Conservation (phyloP, 2,329 filamentous ascomycete species). For the Penicillium hesseltinei region DNA sequence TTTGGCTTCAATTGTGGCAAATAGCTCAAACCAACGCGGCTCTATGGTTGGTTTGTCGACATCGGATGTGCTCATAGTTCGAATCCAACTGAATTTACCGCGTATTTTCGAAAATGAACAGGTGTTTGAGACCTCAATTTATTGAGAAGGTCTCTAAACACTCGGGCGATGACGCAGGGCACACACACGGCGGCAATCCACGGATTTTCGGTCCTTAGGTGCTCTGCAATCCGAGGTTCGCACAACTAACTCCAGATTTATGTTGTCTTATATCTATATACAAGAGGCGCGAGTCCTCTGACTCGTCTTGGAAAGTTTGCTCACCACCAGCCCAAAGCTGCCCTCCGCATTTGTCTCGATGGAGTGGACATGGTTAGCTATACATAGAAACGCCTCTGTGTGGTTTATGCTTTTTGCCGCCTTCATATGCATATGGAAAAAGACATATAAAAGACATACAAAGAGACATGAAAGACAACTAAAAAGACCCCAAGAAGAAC, state of each 20-base stretch:
- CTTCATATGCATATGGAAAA: too few relatives aligned
- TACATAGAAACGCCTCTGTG: too few relatives aligned
- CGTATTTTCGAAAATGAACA: not conserved
- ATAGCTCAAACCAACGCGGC: constrained; percentile 8
- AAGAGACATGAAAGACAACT: too few relatives aligned
- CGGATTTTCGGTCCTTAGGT: constrained; percentile 3
- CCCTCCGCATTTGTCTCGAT: not conserved
- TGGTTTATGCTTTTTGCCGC: too few relatives aligned
- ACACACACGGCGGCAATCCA: constrained; percentile 3
- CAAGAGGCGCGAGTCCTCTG: not conserved
- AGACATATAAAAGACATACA: too few relatives aligned
- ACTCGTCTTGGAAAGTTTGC: not conserved
- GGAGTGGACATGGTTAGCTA: not conserved
- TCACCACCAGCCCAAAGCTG: not conserved
- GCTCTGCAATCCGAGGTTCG: not conserved
- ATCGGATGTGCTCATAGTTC: not conserved
- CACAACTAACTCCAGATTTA: not conserved
- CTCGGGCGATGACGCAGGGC: constrained; percentile 2
- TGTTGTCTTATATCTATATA: not conserved
- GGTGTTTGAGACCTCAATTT: not conserved
- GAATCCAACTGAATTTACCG: not conserved
- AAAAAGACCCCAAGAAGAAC: too few relatives aligned
- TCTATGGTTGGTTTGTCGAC: constrained; percentile 3
- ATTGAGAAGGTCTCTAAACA: not conserved
- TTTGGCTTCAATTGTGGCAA: constrained; percentile 10